Evolutionary conservation across 345 rosid genomes (phyloP).

Genomic region (Eucalyptus erythrocorys): DNA sequence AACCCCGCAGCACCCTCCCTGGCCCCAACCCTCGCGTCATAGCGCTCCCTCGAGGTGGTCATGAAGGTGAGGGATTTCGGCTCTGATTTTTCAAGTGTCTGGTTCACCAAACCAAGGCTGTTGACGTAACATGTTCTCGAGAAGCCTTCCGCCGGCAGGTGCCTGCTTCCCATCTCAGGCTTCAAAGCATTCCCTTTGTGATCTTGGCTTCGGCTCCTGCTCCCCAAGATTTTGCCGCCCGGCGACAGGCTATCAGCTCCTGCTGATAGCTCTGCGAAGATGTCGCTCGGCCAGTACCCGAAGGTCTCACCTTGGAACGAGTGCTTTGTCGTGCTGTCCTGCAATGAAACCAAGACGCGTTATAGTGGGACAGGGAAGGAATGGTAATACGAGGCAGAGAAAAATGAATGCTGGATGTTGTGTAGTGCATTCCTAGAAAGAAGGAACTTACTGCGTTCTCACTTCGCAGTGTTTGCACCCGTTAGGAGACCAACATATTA

Average conservation of each 20-base stretch:
- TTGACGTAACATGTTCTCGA: not conserved
- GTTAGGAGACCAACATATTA: not conserved
- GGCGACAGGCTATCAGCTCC: not conserved
- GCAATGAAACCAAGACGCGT: accelerated
- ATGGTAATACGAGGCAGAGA: accelerated
- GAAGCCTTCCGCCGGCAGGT: not conserved
- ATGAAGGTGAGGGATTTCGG: not conserved
- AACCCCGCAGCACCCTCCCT: not conserved
- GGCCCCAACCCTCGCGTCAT: not conserved
- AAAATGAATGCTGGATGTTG: not conserved
- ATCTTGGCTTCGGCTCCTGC: accelerated
- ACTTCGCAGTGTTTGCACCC: not conserved
- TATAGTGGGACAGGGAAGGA: not conserved
- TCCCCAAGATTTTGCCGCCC: not conserved
- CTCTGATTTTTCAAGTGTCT: not conserved
- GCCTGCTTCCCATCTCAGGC: not conserved
- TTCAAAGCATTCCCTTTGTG: not conserved
- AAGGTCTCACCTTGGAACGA: not conserved
- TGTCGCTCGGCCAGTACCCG: not conserved
- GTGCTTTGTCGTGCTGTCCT: not conserved
- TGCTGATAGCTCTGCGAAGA: not conserved
- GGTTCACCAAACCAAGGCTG: not conserved
- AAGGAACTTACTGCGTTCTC: not conserved
- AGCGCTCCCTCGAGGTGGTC: not conserved
- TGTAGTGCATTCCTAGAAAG: not conserved